Evolutionary conservation across 2,329 filamentous ascomycete species (phyloP).

Genomic region (Phoma sp.): DNA sequence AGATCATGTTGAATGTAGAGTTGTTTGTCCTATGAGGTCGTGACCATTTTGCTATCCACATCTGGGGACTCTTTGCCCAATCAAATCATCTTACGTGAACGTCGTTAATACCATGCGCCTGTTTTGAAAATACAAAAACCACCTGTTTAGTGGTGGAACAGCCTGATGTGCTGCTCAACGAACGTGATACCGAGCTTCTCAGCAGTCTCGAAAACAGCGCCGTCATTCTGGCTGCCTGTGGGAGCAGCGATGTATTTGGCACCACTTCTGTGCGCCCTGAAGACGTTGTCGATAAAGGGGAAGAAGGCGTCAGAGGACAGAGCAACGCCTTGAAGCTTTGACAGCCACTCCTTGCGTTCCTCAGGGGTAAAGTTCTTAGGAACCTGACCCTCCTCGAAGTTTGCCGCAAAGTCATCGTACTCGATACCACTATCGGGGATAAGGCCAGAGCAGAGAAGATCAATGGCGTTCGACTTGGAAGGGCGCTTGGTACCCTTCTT

Average conservation of each 20-base stretch:
- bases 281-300: slow-evolving; percentile 98
- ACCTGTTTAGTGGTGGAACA: slow-evolving; percentile 84
- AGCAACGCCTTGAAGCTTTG: slow-evolving; percentile 79
- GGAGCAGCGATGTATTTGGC: slow-evolving; percentile 96
- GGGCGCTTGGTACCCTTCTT: slow-evolving; percentile 96
- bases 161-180: slow-evolving; percentile 89
- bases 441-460: slow-evolving; percentile 89
- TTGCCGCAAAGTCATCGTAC: slow-evolving; percentile 81
- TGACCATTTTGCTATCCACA: slow-evolving; percentile 12
- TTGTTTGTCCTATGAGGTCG: slow-evolving; percentile 5
- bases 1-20: slow-evolving; percentile 14
- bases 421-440: slow-evolving; percentile 84
- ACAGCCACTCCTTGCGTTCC: slow-evolving; percentile 86
- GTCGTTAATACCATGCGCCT: slow-evolving; percentile 17
- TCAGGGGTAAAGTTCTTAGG: slow-evolving; percentile 80
- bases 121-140: slow-evolving; percentile 8
- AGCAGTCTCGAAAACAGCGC: slow-evolving; percentile 82
- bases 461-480: slow-evolving; percentile 98
- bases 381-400: slow-evolving; percentile 79
- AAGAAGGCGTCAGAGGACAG: slow-evolving; percentile 97
- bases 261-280: slow-evolving; percentile 84
- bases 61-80: slow-evolving; percentile 11
- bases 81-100: slow-evolving; percentile 15
- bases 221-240: slow-evolving; percentile 85
- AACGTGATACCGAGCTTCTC: slow-evolving; percentile 93